Percentiles rank a stretch among this genome's conserved stretches.
These are phyloP conservation scores for Jaenimonas drosophilae DNA, from an alignment of 208 protist species.

Conservation along the genomic window DNA sequence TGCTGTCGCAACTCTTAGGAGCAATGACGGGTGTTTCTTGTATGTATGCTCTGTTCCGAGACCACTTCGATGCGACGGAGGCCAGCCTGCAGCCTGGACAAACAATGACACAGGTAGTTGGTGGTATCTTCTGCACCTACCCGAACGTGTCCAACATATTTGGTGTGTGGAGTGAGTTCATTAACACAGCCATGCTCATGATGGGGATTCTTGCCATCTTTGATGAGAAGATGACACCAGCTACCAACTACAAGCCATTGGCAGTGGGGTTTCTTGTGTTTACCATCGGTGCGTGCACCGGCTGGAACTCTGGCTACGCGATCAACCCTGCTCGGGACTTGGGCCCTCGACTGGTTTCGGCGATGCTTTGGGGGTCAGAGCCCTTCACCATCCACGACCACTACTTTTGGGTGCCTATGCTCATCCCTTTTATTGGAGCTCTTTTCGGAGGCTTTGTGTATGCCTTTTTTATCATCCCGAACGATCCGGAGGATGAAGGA, in stretches of 20 bases:
- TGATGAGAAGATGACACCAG: slow-evolving; percentile 6
- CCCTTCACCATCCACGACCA: slow-evolving; percentile 8
- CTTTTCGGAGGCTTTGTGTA: slow-evolving; percentile 9
- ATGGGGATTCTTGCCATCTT: slow-evolving; percentile 8
- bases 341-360: slow-evolving; percentile 8
- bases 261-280: slow-evolving; percentile 11
- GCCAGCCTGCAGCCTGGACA: background rate
- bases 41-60: slow-evolving; percentile 7
- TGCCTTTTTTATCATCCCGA: slow-evolving; percentile 4
- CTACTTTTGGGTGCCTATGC: slow-evolving; percentile 12
- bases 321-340: slow-evolving; percentile 16
- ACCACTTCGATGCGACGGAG: slow-evolving; percentile 4
- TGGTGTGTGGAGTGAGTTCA: slow-evolving; percentile 9
- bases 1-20: slow-evolving; percentile 8
- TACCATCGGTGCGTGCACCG: slow-evolving; percentile 9
- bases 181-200: slow-evolving; percentile 6
- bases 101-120: background rate
- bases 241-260: slow-evolving; percentile 7
- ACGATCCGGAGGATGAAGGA: no score
- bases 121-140: slow-evolving; percentile 16
- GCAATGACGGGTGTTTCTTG: slow-evolving; percentile 11
- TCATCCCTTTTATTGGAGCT: slow-evolving; percentile 9
- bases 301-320: slow-evolving; percentile 9
- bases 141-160: slow-evolving; percentile 2
- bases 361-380: slow-evolving; percentile 7